Percentiles rank a stretch among this genome's conserved stretches.
phyloP scores from a whole-genome alignment of 1,284 basidiomycete genomes.

The Naganishia sp. region DNA sequence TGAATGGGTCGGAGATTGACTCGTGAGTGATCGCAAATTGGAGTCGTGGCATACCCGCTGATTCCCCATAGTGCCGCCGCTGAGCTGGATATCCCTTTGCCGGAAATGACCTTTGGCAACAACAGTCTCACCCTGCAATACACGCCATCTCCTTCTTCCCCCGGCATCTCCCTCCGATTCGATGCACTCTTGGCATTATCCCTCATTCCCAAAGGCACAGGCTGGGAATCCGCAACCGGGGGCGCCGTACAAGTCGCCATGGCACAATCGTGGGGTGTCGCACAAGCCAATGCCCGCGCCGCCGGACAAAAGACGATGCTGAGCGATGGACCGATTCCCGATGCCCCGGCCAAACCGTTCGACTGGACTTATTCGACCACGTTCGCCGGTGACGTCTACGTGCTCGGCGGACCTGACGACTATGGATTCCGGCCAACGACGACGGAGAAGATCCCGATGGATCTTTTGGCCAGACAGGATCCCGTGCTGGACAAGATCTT shows the following conservation, averaged over 20 bases:
- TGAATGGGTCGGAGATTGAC: constrained; percentile 58
- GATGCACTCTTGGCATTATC: constrained; percentile 69
- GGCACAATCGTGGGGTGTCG: constrained; percentile 77
- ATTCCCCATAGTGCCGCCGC: constrained; percentile 63
- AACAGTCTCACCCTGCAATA: constrained; percentile 69
- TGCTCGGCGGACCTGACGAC: constrained; percentile 14
- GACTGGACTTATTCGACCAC: constrained; percentile 98
- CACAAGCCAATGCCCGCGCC: constrained; percentile 69
- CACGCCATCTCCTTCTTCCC: constrained; percentile 26
- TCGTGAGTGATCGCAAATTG: constrained; percentile 41
- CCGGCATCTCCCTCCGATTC: constrained; percentile 69
- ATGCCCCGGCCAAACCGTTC: constrained; percentile 78
- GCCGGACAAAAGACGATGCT: constrained; percentile 35
- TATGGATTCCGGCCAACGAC: constrained; percentile 18
- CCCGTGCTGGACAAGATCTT: constrained; percentile 67
- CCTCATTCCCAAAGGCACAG: constrained; percentile 72
- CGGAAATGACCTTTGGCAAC: constrained; percentile 96
- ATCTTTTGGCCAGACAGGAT: constrained; percentile 81
- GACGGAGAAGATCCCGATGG: constrained; percentile 70
- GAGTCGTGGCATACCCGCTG: background rate
- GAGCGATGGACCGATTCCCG: constrained; percentile 68
- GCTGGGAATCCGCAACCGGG: constrained; percentile 67
- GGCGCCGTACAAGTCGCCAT: constrained; percentile 92
- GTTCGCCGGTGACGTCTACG: constrained; percentile 67
- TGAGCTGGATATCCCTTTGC: constrained; percentile 76